Evolutionary conservation across 306 rosid genomes (phyloP).

Genomic region (Delonix regia): DNA sequence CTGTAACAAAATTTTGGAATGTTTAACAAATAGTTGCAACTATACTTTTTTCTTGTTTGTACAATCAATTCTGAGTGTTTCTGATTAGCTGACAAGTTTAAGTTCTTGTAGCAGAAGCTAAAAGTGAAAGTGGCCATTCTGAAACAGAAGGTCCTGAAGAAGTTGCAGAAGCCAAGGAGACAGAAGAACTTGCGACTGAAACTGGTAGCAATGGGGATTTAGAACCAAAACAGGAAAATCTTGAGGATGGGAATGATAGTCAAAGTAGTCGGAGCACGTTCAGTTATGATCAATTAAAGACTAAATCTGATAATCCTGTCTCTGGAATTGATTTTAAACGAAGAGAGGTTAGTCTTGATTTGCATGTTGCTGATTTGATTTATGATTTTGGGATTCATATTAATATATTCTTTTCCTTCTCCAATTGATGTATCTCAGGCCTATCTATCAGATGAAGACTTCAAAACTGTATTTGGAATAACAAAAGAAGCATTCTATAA

Average conservation of each 20-base stretch:
- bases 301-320: slow-evolving; percentile 77
- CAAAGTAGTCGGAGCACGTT: slow-evolving; percentile 49
- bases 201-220: slow-evolving; percentile 56
- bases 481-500: slow-evolving; percentile 81
- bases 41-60: neutral
- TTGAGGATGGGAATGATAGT: slow-evolving; percentile 47
- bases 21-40: neutral
- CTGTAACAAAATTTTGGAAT: neutral
- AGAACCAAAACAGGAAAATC: slow-evolving; percentile 60
- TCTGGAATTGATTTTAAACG: slow-evolving; percentile 88
- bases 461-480: slow-evolving; percentile 66
- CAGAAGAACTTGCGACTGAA: slow-evolving; percentile 52
- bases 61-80: slow-evolving; percentile 19
- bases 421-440: slow-evolving; percentile 55
- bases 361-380: slow-evolving; percentile 27
- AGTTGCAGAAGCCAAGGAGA: slow-evolving; percentile 63
- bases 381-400: slow-evolving; percentile 2
- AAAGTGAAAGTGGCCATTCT: slow-evolving; percentile 57
- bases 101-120: slow-evolving; percentile 50
- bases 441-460: slow-evolving; percentile 87
- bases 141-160: slow-evolving; percentile 68
- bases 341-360: slow-evolving; percentile 73
- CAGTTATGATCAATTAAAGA: slow-evolving; percentile 85
- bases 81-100: slow-evolving; percentile 35
- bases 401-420: slow-evolving; percentile 32